These are phyloP conservation scores for Penicillium steckii DNA, from an alignment of 495 filamentous ascomycete genomes.

Conservation along the genomic window DNA sequence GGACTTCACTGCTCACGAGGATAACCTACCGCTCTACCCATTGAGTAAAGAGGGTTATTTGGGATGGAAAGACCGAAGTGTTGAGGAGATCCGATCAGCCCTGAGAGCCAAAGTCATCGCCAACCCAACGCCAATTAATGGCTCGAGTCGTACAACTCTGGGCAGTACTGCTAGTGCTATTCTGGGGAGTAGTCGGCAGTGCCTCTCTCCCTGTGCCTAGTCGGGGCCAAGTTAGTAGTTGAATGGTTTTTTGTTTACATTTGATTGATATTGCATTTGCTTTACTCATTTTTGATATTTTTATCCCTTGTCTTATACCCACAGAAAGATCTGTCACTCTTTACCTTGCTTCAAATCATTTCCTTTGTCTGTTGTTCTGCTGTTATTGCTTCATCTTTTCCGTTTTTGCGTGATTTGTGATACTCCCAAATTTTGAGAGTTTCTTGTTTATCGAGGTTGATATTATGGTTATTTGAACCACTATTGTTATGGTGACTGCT, in stretches of 20 bases:
- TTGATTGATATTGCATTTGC: neutral
- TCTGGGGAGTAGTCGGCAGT: neutral
- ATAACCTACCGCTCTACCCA: slow-evolving; percentile 69
- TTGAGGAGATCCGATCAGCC: slow-evolving; percentile 59
- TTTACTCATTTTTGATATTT: neutral
- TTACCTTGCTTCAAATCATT: neutral
- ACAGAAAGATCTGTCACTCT: neutral
- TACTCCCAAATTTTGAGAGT: neutral
- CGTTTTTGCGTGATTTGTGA: no score
- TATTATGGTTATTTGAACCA: neutral
- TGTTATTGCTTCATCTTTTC: neutral
- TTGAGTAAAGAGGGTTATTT: slow-evolving; percentile 57
- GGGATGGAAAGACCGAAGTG: slow-evolving; percentile 59
- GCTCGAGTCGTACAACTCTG: neutral
- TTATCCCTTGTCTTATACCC: neutral
- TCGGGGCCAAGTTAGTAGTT: neutral
- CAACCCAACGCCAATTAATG: slow-evolving; percentile 4
- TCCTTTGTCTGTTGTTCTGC: neutral
- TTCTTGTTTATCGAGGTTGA: neutral
- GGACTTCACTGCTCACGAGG: slow-evolving; percentile 55
- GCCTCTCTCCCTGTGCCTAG: neutral
- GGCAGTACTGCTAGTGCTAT: neutral
- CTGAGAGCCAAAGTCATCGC: slow-evolving; percentile 46
- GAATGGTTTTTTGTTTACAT: neutral
- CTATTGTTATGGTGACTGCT: neutral